Conservation (phyloP, 768 basidiomycete species). For the Tylopilus vinaceipallidus region DNA sequence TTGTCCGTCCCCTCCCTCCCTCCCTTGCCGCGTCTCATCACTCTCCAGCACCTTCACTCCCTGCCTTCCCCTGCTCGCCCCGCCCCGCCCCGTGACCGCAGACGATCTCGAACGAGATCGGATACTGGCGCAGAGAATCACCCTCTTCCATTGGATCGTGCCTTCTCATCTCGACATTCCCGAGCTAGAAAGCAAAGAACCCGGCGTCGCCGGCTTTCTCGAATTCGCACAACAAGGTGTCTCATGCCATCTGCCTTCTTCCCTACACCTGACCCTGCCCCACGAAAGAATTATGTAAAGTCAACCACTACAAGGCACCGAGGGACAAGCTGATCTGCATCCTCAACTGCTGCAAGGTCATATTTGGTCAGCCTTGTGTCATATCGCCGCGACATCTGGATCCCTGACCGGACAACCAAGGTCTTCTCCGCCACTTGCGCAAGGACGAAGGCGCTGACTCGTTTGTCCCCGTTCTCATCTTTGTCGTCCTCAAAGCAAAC, state of each 20-base stretch:
- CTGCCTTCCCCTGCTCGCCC: slow-evolving; percentile 61
- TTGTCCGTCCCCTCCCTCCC: slow-evolving; percentile 58
- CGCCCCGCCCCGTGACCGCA: slow-evolving; percentile 77
- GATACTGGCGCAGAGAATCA: slow-evolving; percentile 85
- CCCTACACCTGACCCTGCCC: slow-evolving; percentile 1
- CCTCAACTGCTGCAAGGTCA: slow-evolving; percentile 97
- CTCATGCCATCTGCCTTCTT: slow-evolving; percentile 2
- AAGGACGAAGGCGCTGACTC: slow-evolving; percentile 89
- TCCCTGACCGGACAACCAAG: slow-evolving; percentile 39
- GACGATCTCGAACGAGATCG: slow-evolving; percentile 98
- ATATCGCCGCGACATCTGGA: slow-evolving; percentile 5
- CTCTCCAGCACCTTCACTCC: slow-evolving; percentile 85
- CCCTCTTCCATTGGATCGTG: slow-evolving; percentile 86
- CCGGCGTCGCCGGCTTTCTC: slow-evolving; percentile 64
- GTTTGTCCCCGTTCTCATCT: slow-evolving; percentile 93
- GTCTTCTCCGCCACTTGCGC: slow-evolving; percentile 83
- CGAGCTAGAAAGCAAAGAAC: slow-evolving; percentile 57
- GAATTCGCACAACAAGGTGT: slow-evolving; percentile 87
- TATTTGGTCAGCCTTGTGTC: slow-evolving; percentile 71
- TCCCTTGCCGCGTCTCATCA: slow-evolving; percentile 7
- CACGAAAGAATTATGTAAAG: slow-evolving; percentile 79
- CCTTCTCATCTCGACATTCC: slow-evolving; percentile 91
- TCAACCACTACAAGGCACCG: slow-evolving; percentile 98
- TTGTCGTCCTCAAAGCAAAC: slow-evolving; percentile 91
- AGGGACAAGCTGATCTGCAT: slow-evolving; percentile 98